Conservation (phyloP, 2,329 filamentous ascomycete species). For the Aspergillus intermedius region DNA sequence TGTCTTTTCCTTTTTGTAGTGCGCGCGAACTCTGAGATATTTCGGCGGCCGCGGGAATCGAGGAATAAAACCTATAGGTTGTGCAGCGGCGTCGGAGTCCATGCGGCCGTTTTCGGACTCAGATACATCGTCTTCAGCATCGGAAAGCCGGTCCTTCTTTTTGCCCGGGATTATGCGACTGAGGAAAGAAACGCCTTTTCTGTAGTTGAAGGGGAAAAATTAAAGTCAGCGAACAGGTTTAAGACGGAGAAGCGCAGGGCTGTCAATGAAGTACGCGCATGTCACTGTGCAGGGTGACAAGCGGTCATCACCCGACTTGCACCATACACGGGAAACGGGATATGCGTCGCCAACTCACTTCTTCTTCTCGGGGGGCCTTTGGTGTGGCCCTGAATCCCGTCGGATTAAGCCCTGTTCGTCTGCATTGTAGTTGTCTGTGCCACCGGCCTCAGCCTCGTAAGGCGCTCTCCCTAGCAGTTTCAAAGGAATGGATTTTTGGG, state of each 20-base stretch:
- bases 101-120: slow-evolving; percentile 65
- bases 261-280: neutral
- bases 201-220: slow-evolving; percentile 32
- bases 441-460: slow-evolving; percentile 36
- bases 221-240: neutral
- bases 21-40: slow-evolving; percentile 78
- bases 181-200: slow-evolving; percentile 84
- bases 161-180: slow-evolving; percentile 74
- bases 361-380: slow-evolving; percentile 45
- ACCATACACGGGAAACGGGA: neutral
- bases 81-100: slow-evolving; percentile 72
- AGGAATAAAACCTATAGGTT: slow-evolving; percentile 75
- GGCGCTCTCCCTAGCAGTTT: slow-evolving; percentile 35
- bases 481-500: slow-evolving; percentile 50
- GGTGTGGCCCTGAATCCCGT: slow-evolving; percentile 25
- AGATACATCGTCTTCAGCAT: slow-evolving; percentile 55
- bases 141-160: slow-evolving; percentile 57
- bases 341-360: slow-evolving; percentile 46
- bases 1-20: slow-evolving; percentile 72
- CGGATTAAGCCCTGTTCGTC: slow-evolving; percentile 24
- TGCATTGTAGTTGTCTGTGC: slow-evolving; percentile 25
- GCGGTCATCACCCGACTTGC: neutral
- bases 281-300: too few species aligned
- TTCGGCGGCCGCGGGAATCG: slow-evolving; percentile 81
- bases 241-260: slow-evolving; percentile 1